Base-by-base conservation (phyloP, 2,329 filamentous ascomycete genomes). In the Aplosporella prunicola region DNA sequence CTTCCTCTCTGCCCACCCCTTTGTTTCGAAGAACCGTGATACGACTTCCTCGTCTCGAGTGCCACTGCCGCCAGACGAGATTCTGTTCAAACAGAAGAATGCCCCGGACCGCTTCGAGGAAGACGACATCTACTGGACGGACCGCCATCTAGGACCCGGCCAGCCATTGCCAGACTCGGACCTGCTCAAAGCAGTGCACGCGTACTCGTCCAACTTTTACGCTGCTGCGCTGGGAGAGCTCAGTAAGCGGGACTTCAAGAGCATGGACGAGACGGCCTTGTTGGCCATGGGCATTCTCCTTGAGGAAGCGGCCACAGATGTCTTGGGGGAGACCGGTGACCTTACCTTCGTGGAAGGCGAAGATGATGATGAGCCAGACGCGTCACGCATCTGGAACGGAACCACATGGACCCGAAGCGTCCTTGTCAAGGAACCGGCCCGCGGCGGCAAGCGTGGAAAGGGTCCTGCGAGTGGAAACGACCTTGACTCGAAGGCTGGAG, bases 221-320 rank as follows among this genome's bases (percentile, higher is more conserved):
- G 64, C 47, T 1, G 31, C 27, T 11, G 42, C 44, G 3, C 59
- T 51, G 13, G 39, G 43, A 5, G 29, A 41, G 22, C 27, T 36
- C 1, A 39, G 31, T n/a, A 54, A 47, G 13, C 46, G 48, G 17
- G 62, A 68, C 35, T 71, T 67, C 47, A 62, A 69, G 45, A 82
- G 76, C 55, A 75, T 89, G 72, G 81, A 89, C 51, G 83, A 85
- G 62, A 85, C 81, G 10, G 82, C 82, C 4, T 65, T 89, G 41
- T 62, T 89, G 37, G 81, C 82, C 1, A 67, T 89, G 50, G 82
- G 82, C 1, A 76, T 89, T 32, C 57, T 89, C 40, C 62, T 88
- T 27, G 82, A 89, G 58, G 83, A 89, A 57, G 72, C 74, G 3
- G 68, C 72, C 11, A 66, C 68, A 26, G 72, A 78, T 31, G 56